Evolutionary conservation across 257 asterid species (phyloP).

Genomic region (Solanum infundibuliforme): DNA sequence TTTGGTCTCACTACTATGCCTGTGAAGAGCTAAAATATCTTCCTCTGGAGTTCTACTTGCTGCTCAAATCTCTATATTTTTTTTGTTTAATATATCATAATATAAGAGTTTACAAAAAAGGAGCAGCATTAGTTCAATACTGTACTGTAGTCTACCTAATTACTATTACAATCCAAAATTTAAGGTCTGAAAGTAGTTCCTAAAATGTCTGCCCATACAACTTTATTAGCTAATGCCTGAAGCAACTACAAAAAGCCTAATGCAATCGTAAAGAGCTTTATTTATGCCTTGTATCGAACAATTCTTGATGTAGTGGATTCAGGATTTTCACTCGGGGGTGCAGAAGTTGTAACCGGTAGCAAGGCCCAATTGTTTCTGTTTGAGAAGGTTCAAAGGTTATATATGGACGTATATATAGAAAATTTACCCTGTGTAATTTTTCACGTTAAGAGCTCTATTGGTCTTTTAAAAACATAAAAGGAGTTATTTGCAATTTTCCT

Average conservation of each 20-base stretch:
- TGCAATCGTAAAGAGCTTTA: not conserved
- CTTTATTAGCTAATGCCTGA: not conserved
- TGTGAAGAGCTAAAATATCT: not conserved
- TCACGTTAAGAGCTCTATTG: not conserved
- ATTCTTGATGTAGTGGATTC: not conserved
- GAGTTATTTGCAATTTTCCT: not conserved
- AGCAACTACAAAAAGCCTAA: not conserved
- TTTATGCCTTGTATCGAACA: not conserved
- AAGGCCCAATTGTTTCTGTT: no score
- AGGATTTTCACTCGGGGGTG: no score
- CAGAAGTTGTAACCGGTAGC: no score
- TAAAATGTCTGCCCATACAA: not conserved
- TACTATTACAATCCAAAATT: not conserved
- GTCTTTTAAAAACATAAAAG: not conserved
- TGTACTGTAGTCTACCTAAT: not conserved
- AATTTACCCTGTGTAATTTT: no score
- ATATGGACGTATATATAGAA: no score
- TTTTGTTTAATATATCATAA: not conserved
- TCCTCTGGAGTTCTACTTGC: not conserved
- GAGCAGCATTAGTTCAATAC: not conserved
- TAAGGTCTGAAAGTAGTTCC: not conserved
- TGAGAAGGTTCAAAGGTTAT: not conserved
- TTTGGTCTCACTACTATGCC: constrained; percentile 31
- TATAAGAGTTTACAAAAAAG: not conserved
- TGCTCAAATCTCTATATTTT: not conserved